Base-by-base conservation (phyloP, 495 filamentous ascomycete species). In the Clavariopsis aquatica region DNA sequence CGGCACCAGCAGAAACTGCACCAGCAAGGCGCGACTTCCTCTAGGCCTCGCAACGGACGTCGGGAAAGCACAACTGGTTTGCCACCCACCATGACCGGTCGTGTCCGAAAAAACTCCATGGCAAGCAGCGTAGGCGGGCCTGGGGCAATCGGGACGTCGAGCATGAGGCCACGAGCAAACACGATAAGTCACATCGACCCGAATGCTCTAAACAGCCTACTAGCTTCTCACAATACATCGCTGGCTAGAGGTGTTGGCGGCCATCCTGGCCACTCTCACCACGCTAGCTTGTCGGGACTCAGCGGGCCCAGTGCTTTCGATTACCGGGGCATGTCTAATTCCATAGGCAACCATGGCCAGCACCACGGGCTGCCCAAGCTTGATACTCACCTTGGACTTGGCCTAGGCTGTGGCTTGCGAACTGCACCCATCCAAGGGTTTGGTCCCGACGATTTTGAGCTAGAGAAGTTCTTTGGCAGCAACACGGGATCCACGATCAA, bases 1-100 rank as follows among this genome's bases (percentile, higher is more conserved):
- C 85, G 94, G 27, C 94, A 99, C 77, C 94, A 99, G 79, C 94
- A 99, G 81, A 99, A 99, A 81, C 83, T 99, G 15, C 94, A 99
- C 72, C 90, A 96, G 87, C 95, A 92, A n/a, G 89, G 89, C 1
- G 92, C 92, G 0, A 88, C 94, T 6, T 92, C 93, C 36, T 92
- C 92, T 49, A 85, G 92, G 61, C 92, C 93, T 36, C 83, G 92
- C 72, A 92, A 89, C 75, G 87, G 84, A 60, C 84, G 86, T 49
- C 74, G 88, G 56, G 93, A 98, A 75, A 92, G 95, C 77, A 89
- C 90, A 12, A 87, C 84, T 43, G 91, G 72, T 0, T 46, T 74
- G 43, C 69, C 72, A n/a, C 65, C 68, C 5, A 68, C 60, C 54
- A 60, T 62, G 15, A 52, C 68, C 15, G 87, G 86, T 65, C 84